Conservation (phyloP, 2,329 filamentous ascomycete genomes). For the Didymella arachidicola region DNA sequence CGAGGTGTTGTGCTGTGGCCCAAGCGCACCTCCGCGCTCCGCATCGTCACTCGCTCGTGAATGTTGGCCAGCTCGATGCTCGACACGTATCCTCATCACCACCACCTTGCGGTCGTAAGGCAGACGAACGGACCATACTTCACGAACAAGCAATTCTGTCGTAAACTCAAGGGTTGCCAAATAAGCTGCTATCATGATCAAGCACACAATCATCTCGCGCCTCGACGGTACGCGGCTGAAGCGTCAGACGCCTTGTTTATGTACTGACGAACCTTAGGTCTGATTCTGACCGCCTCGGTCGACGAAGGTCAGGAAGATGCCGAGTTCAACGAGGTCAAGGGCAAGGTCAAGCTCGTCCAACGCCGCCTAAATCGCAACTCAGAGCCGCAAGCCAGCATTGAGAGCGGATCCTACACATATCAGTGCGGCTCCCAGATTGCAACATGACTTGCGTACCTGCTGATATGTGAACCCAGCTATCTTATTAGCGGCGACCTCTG, state of each 20-base stretch:
- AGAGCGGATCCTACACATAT: conserved; percentile 81
- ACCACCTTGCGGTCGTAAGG: conserved; percentile 9
- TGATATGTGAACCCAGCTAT: conserved; percentile 66
- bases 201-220: conserved; percentile 91
- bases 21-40: conserved; percentile 33
- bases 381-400: conserved; percentile 90
- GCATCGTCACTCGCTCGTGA: conserved; percentile 32
- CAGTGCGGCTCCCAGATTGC: conserved; percentile 67
- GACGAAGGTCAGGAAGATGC: conserved; percentile 79
- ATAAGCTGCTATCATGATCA: conserved; percentile 68
- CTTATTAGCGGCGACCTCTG: conserved; percentile 82
- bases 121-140: background rate
- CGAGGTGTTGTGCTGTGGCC: conserved; percentile 15
- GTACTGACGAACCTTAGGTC: conserved; percentile 64
- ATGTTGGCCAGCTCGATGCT: conserved; percentile 24
- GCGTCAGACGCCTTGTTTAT: conserved; percentile 12
- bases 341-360: conserved; percentile 88
- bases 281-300: conserved; percentile 93
- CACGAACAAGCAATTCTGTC: background rate
- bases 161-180: background rate
- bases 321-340: conserved; percentile 85
- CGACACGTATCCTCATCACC: conserved; percentile 45
- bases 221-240: conserved; percentile 73
- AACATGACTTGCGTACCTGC: conserved; percentile 1
- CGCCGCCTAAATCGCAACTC: conserved; percentile 87